phyloP scores from a whole-genome alignment of 768 basidiomycete species.

The Suillus plorans region DNA sequence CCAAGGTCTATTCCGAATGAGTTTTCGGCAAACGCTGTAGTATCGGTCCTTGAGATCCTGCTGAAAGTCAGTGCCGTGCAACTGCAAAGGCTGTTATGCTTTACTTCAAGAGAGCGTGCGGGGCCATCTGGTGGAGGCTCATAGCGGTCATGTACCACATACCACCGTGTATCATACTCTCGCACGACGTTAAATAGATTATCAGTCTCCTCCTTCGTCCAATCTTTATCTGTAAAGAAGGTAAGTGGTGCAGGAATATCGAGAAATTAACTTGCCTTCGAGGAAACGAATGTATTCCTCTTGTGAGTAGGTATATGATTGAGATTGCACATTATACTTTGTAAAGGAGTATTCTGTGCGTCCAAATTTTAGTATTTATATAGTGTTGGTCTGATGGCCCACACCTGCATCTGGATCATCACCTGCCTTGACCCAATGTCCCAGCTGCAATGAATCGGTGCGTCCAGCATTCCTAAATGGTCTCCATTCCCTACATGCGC shows the following conservation, averaged over 20 bases:
- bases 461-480: slow-evolving; percentile 74
- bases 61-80: neutral
- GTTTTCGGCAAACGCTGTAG: slow-evolving; percentile 85
- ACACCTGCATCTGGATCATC: slow-evolving; percentile 56
- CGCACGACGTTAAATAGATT: slow-evolving; percentile 81
- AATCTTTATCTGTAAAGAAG: slow-evolving; percentile 60
- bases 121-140: slow-evolving; percentile 60
- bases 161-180: slow-evolving; percentile 87
- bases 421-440: slow-evolving; percentile 79
- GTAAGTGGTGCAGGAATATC: neutral
- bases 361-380: slow-evolving; percentile 1
- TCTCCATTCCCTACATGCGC: slow-evolving; percentile 65
- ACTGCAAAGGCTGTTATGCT: neutral
- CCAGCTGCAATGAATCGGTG: slow-evolving; percentile 62
- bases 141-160: slow-evolving; percentile 89
- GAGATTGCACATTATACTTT: slow-evolving; percentile 74
- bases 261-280: slow-evolving; percentile 49
- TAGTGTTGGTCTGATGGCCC: slow-evolving; percentile 14
- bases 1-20: slow-evolving; percentile 84
- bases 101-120: slow-evolving; percentile 69
- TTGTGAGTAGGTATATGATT: slow-evolving; percentile 70
- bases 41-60: slow-evolving; percentile 95
- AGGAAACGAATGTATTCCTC: slow-evolving; percentile 86
- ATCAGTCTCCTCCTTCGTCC: slow-evolving; percentile 93
- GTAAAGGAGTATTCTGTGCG: slow-evolving; percentile 73